These are phyloP conservation scores for Fusarium devonianum DNA, from an alignment of 2,329 filamentous ascomycete genomes.

Conservation along the genomic window DNA sequence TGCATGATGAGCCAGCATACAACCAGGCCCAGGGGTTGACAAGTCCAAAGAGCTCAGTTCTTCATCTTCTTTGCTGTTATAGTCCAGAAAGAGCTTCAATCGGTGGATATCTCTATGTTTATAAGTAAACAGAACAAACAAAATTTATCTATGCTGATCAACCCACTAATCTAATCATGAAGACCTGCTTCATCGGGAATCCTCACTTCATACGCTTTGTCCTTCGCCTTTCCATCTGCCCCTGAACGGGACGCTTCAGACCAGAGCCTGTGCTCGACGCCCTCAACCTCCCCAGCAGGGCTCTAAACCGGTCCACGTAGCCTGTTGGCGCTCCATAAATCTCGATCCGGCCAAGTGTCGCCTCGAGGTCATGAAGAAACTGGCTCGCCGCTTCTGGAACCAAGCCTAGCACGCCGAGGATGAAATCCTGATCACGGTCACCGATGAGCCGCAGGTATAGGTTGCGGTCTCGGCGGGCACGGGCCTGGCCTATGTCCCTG, in stretches of 20 bases:
- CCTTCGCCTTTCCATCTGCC: constrained; percentile 37
- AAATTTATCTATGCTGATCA: too few species aligned
- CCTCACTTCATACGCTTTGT: constrained; percentile 48
- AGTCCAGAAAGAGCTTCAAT: constrained; percentile 1
- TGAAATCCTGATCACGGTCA: constrained; percentile 53
- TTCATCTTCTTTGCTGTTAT: not conserved
- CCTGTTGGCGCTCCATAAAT: constrained; percentile 45
- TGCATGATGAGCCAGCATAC: too few species aligned
- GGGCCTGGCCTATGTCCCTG: constrained; percentile 45
- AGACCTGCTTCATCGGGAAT: not conserved
- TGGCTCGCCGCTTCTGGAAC: constrained; percentile 55
- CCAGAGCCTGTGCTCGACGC: constrained; percentile 39
- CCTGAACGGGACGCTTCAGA: constrained; percentile 44
- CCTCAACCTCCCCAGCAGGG: constrained; percentile 44
- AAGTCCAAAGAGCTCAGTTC: too few species aligned
- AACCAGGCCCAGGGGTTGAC: too few species aligned
- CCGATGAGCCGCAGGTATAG: constrained; percentile 59
- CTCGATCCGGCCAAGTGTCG: constrained; percentile 44
- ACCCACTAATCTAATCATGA: not conserved
- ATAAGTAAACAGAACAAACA: constrained; percentile 8
- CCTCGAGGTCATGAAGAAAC: constrained; percentile 51
- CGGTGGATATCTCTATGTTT: constrained; percentile 8
- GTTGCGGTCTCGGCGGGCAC: constrained; percentile 49
- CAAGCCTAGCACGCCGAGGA: constrained; percentile 53
- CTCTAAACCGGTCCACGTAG: constrained; percentile 48